Percentiles rank a stretch among this genome's conserved stretches.
These are phyloP conservation scores for Phytophthora citricola DNA, from an alignment of 352 stramenopile genomes.

Conservation along the genomic window DNA sequence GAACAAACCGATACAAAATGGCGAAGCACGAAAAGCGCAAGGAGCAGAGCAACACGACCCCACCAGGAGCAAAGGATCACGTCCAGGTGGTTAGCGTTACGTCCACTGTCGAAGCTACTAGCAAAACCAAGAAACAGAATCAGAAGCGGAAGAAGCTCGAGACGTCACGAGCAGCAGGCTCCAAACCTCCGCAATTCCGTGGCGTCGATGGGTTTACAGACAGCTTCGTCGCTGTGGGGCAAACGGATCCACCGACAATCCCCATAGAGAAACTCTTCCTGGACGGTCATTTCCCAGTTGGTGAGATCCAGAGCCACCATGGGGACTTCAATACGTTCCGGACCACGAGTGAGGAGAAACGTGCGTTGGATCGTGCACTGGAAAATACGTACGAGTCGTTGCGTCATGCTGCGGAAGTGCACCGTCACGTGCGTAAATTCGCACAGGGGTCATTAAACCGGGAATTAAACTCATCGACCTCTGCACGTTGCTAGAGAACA, in stretches of 20 bases:
- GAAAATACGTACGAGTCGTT: conserved; percentile 74
- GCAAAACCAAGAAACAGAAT: too few species aligned
- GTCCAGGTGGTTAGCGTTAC: too few species aligned
- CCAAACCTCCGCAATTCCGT: conserved; percentile 68
- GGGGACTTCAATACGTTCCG: conserved; percentile 94
- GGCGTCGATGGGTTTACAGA: conserved; percentile 92
- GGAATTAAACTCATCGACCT: conserved; percentile 97
- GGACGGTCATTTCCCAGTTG: conserved; percentile 83
- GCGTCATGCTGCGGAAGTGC: conserved; percentile 94
- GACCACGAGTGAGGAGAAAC: conserved; percentile 84
- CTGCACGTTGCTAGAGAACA: conserved; percentile 96
- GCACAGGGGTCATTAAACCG: conserved; percentile 97
- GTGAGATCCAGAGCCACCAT: conserved; percentile 94
- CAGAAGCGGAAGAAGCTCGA: too few species aligned
- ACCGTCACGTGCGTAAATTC: conserved; percentile 92
- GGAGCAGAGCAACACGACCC: too few species aligned
- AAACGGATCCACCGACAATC: conserved; percentile 97
- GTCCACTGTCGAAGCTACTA: too few species aligned
- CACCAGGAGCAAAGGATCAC: too few species aligned
- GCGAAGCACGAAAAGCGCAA: too few species aligned
- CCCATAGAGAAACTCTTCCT: conserved; percentile 82
- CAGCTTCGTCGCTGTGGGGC: conserved; percentile 93
- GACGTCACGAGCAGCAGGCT: conserved; percentile 19
- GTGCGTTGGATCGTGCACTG: conserved; percentile 82
- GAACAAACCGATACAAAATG: too few species aligned